These are phyloP conservation scores for Ganoderma sinense DNA, from an alignment of 1,284 basidiomycete genomes.

Conservation along the genomic window DNA sequence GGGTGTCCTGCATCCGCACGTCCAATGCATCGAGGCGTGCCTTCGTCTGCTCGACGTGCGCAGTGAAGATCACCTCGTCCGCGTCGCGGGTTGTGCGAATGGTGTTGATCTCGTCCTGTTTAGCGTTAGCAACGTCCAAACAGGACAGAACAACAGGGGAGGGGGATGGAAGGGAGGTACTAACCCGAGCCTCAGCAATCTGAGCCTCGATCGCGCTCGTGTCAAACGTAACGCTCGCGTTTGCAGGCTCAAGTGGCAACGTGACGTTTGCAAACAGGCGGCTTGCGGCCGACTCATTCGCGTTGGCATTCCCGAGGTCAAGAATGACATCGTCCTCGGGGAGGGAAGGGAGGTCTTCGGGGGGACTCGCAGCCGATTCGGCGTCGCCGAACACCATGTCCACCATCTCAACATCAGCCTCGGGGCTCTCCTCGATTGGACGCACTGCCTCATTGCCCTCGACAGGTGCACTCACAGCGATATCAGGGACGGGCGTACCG, in stretches of 20 bases:
- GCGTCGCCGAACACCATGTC: conserved; percentile 11
- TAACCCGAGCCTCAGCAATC: conserved; percentile 25
- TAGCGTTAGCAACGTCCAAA: background rate
- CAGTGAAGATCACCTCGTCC: conserved; percentile 34
- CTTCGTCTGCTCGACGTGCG: conserved; percentile 35
- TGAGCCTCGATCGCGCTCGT: conserved; percentile 14
- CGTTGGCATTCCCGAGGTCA: background rate
- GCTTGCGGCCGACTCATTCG: background rate
- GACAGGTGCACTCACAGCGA: background rate
- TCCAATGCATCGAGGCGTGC: conserved; percentile 35
- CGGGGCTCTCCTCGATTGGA: conserved; percentile 11
- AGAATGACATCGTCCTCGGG: background rate
- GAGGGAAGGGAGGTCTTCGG: background rate
- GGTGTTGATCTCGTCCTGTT: conserved; percentile 33
- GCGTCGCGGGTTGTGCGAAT: conserved; percentile 33
- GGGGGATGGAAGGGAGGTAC: conserved; percentile 10
- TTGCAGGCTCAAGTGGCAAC: background rate
- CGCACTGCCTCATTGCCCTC: conserved; percentile 5
- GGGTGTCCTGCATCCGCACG: conserved; percentile 31
- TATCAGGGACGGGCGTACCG: conserved; percentile 1
- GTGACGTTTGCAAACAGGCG: background rate
- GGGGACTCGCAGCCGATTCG: conserved; percentile 1
- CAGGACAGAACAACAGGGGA: background rate
- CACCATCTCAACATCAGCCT: conserved; percentile 9
- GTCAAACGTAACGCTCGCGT: background rate